Evolutionary conservation across 192 early-diverging fungal species (phyloP), one percentile per base, ranked within the genome.

Genomic region (Coemansia sp.): DNA sequence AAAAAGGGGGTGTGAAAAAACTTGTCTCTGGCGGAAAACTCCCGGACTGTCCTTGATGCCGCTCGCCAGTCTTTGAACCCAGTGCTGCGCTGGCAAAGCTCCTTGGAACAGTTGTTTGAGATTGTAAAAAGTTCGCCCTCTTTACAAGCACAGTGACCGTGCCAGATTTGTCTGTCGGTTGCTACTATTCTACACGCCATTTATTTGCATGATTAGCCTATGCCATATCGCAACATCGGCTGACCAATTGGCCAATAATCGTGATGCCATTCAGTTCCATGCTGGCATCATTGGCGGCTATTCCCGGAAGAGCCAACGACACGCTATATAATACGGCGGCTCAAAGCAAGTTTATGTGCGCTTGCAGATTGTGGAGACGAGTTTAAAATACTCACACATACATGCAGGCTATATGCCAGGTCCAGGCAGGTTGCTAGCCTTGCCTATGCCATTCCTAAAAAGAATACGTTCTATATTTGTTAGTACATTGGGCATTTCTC

Each of bases 261-360:
- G 19, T 7, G 12, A 72, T 17, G 22, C 32, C 66, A 15, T 53
- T 57, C 4, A 68, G 72, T 22, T 67, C 64, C 38, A 37, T 9
- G 14, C 21, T 51, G 5, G 35, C 25, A 9, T 24, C 58, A 51
- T 19, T 11, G 21, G 35, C 2, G 7, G 60, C 49, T 21, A 65
- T 74, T 14, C 54, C 72, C 0, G 69, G 54, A 5, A 80, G 45
- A 23, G 63, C 62, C 5, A 72, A 72, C 29, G 75, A 55, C 65
- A 72, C 51, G 12, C 49, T 62, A 54, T 74, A 67, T n/a, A 74
- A 51, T 0, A 80, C 53, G 29, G 60, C 58, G 27, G 27, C 27
- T 27, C 27, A 3, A 27, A 27, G 27, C 27, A 27, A 27, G 27
- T 27, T 27, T 27, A 27, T 27, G 27, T 27, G 27, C 3, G 27